phyloP scores from a whole-genome alignment of 192 early-diverging fungal species.

The Coemansia guatemalensis region DNA sequence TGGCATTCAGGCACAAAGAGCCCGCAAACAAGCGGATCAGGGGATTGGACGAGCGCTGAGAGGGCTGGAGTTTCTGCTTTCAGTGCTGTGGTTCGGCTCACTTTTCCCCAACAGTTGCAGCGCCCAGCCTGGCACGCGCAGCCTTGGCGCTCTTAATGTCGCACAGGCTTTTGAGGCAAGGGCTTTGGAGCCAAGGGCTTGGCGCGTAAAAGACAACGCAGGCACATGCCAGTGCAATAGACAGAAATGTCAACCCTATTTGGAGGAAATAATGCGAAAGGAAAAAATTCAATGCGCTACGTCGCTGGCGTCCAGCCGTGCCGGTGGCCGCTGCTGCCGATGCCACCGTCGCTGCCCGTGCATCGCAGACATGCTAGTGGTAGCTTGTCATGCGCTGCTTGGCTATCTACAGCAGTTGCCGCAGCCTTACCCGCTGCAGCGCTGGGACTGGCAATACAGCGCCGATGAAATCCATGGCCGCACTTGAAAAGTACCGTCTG shows the following conservation, averaged over 20 bases:
- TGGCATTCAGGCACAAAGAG: conserved; percentile 6
- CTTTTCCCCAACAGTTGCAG: not conserved
- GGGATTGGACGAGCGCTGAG: conserved; percentile 2
- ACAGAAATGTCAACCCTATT: not conserved
- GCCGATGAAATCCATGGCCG: conserved; percentile 40
- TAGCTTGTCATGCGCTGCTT: conserved; percentile 2
- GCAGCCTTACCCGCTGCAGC: not conserved
- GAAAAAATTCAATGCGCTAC: conserved; percentile 3
- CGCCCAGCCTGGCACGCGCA: not conserved
- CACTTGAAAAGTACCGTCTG: conserved; percentile 47
- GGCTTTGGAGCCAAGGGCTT: not conserved
- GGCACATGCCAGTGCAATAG: not conserved
- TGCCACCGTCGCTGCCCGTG: conserved; percentile 2
- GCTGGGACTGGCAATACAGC: conserved; percentile 16
- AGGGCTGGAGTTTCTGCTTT: conserved; percentile 4
- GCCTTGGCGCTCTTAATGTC: no score
- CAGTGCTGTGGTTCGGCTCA: not conserved
- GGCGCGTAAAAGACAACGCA: not conserved
- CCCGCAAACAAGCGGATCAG: conserved; percentile 7
- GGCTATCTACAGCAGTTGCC: not conserved
- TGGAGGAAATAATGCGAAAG: not conserved
- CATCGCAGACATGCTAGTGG: conserved; percentile 27
- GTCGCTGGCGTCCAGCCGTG: conserved; percentile 1
- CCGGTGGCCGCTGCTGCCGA: not conserved
- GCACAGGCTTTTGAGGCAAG: not conserved